Base-by-base conservation (phyloP, 2,329 filamentous ascomycete species). In the Fusarium sp. region DNA sequence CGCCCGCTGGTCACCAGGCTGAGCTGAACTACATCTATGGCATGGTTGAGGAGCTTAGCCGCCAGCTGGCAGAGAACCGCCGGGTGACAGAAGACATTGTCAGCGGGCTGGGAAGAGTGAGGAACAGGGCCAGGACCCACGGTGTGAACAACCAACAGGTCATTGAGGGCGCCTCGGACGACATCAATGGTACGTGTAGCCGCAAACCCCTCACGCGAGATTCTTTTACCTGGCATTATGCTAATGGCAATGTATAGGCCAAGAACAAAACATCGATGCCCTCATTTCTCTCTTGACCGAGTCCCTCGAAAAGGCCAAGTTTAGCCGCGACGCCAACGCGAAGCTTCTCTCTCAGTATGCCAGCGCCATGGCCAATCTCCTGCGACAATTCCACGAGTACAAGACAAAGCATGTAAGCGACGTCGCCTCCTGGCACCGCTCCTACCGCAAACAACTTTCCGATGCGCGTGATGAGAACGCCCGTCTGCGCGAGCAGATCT, bases 11-110 rank as follows among this genome's bases (percentile, higher is more conserved):
- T 57, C 91, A 93, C 80, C 90, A 92, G 81, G 88, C 90, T 62
- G 91, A 93, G 81, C 87, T 93, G 70, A 92, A 91, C 79, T 90
- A 91, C 82, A 91, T 93, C 78, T 92, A 92, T 79, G 85, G 86
- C 74, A 90, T 92, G 88, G 91, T 93, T 13, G 91, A 93, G 78
- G 90, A 92, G 79, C 85, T 92, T 57, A 91, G 90, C 76, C 87
- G 88, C 37, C 89, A 92, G 78, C 85, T 92, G 34, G 87, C 90
- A 14, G 89, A 91, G 61, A 92, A 91, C 79, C 86, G 89, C 74
- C 85, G 87, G 48, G 87, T 89, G 41, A 88, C 90, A n/a, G 89
- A 91, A 73, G 89, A 91, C 30, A 91, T 93, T 56, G 89, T 92
- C 59, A 86, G 85, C n/a, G 89, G 89, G 45, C 85, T 92, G 48